Base-by-base conservation (phyloP, 306 rosid species). In the Parietaria judaica region DNA sequence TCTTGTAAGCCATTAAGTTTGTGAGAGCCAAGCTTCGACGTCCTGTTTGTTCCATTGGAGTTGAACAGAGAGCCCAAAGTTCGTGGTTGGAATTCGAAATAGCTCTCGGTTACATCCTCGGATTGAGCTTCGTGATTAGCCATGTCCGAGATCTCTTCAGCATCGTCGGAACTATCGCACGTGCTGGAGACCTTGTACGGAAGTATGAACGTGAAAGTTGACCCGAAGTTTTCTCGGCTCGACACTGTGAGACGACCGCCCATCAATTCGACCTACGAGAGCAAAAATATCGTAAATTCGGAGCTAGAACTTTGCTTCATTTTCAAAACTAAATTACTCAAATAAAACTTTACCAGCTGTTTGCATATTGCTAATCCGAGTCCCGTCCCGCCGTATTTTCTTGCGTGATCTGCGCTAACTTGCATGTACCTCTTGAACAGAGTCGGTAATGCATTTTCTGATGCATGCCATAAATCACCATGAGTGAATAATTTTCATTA, bases 321-420 rank as follows among this genome's bases (percentile, higher is more conserved):
- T 8, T 5, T 41, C 45, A 5, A 41, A 5, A 41, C 9, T 41
- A 41, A 41, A 5, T 41, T 41, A 41, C 45, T 41, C 9, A 41
- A 41, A 41, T 41, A 3, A 41, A 41, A 5, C 7, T 41, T 41
- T 86, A 94, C 99, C 94, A 94, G 73, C 61, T 94, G 99, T 73
- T 94, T 94, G 83, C 99, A 94, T 76, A 94, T 88, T 77, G 97
- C 99, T 43, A 94, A 72, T 46, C 99, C 99, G 44, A 94, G 74
- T 58, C 99, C 95, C 1, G 99, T 94, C 63, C 99, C 99, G 10
- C 99, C 99, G 66, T 94, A 88, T 65, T 94, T 94, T 65, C 95
- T 71, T 67, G 99, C 97, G 56, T 94, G 99, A 65, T 94, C 97
- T 6, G 97, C 91, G 59, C 97, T 82, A n/a, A 81, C 99, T 88